A percentile compares a stretch with the other conserved stretches of the same genome.
Evolutionary conservation across 331 rosid species (phyloP).

Genomic region (Cydonia oblonga): DNA sequence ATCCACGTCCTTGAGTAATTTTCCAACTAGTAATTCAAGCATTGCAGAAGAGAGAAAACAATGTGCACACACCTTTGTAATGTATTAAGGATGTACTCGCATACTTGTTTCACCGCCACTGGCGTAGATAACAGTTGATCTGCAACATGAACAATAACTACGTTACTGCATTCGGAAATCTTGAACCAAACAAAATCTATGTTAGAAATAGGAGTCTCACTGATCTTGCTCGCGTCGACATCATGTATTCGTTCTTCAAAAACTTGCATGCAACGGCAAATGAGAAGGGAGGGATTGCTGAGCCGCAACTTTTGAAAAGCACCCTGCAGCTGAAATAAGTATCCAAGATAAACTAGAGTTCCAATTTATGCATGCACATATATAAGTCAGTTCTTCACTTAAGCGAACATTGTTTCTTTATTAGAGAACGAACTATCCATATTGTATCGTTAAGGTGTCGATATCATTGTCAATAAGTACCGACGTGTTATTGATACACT

Average conservation of each 20-base stretch:
- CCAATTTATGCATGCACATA: not conserved
- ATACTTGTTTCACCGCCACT: conserved; percentile 12
- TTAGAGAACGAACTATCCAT: not conserved
- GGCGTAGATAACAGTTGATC: conserved; percentile 4
- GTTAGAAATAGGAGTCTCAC: conserved; percentile 18
- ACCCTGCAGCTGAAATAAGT: not conserved
- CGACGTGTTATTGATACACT: not conserved
- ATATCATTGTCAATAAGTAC: not conserved
- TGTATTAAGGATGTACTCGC: conserved; percentile 28
- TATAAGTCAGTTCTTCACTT: not conserved
- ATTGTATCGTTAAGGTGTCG: not conserved
- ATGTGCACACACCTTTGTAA: conserved; percentile 33
- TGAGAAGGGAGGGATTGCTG: not conserved
- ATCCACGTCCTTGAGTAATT: not conserved
- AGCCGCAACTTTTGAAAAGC: not conserved
- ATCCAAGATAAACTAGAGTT: not conserved
- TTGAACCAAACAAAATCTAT: not conserved
- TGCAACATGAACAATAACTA: not conserved
- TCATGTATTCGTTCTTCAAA: conserved; percentile 4
- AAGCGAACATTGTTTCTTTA: not conserved
- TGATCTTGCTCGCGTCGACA: conserved; percentile 13
- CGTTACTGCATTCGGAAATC: not conserved
- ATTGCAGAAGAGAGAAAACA: not conserved
- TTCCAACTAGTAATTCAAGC: not conserved
- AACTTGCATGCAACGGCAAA: conserved; percentile 14